Evolutionary conservation across 169 alveolate genomes (phyloP), one percentile per base, ranked within the genome.

Genomic region (Cryptosporidium canis): DNA sequence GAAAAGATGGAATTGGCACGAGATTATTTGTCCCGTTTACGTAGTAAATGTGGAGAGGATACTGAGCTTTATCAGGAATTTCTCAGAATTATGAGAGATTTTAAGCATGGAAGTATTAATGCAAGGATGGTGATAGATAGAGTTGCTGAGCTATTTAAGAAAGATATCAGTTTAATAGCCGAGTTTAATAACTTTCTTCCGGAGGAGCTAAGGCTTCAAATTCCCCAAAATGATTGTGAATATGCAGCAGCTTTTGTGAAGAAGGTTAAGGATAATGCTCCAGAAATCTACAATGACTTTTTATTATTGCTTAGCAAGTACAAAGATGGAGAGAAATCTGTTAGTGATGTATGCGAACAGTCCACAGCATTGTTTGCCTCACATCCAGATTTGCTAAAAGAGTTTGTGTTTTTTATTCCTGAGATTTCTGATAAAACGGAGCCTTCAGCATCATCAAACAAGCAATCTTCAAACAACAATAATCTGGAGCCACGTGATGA

Each of bases 11-110:
- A 77, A 9, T 55, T 77, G 47, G 87, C 87, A 44, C 33, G 87
- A 43, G 87, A 77, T 45, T 77, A 77, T 61, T 77, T 77, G 47
- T 77, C 71, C 43, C 87, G 87, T 55, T 58, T 77, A 61, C 51
- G 87, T 33, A 77, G 61, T 48, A 55, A 61, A 39, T 77, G 87
- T 14, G 87, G 87, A 12, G 87, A 77, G 72, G 71, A 77, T 33
- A 77, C 87, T 39, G 87, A 77, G 35, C 87, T 77, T 55, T 77
- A 77, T 27, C 87, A 77, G 21, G 87, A 77, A 41, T 77, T 77
- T 58, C 72, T 77, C 39, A 55, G 87, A 77, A 77, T 77, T 39
- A 77, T 77, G 87, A 77, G 87, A 44, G 87, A 77, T 39, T 77
- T 77, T 58, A 77, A 77, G 72, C 68, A 77, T 39, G 87, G 87